These are phyloP conservation scores for Colletotrichum falcatum DNA, from an alignment of 2,329 filamentous ascomycete genomes.

Conservation along the genomic window DNA sequence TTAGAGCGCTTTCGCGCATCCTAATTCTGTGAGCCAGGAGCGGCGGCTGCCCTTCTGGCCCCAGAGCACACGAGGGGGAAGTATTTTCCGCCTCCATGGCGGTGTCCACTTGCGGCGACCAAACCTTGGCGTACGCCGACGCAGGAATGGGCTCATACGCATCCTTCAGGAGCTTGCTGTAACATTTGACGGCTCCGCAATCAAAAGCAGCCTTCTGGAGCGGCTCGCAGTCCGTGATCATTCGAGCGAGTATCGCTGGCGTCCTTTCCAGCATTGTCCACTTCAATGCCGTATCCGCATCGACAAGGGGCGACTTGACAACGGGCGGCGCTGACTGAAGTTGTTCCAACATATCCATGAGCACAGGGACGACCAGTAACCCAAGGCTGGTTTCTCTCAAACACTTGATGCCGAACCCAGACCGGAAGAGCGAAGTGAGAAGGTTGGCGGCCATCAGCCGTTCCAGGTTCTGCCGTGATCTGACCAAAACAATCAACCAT, in stretches of 20 bases:
- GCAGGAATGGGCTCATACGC: slow-evolving; percentile 61
- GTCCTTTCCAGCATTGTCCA: slow-evolving; percentile 75
- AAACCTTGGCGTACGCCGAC: slow-evolving; percentile 49
- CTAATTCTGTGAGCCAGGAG: slow-evolving; percentile 76
- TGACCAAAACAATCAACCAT: slow-evolving; percentile 76
- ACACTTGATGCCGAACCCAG: slow-evolving; percentile 72
- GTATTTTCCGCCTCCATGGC: slow-evolving; percentile 50
- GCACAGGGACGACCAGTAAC: slow-evolving; percentile 75
- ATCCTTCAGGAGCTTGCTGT: slow-evolving; percentile 62
- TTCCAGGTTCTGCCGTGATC: slow-evolving; percentile 67
- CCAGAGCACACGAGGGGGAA: slow-evolving; percentile 62
- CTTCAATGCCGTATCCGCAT: slow-evolving; percentile 54
- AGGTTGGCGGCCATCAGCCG: slow-evolving; percentile 77
- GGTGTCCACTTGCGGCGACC: slow-evolving; percentile 54
- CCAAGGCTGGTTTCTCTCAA: slow-evolving; percentile 72
- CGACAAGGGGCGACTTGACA: slow-evolving; percentile 46
- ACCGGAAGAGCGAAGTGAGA: slow-evolving; percentile 76
- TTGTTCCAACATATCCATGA: slow-evolving; percentile 66
- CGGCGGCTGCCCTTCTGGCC: slow-evolving; percentile 70
- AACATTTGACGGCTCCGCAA: slow-evolving; percentile 59
- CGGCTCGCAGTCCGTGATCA: slow-evolving; percentile 82
- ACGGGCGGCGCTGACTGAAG: slow-evolving; percentile 28
- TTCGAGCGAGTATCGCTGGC: slow-evolving; percentile 79
- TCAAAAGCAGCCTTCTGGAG: slow-evolving; percentile 88
- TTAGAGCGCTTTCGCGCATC: slow-evolving; percentile 80